Conservation (phyloP, 2,329 filamentous ascomycete species). For the Nemania sp. region DNA sequence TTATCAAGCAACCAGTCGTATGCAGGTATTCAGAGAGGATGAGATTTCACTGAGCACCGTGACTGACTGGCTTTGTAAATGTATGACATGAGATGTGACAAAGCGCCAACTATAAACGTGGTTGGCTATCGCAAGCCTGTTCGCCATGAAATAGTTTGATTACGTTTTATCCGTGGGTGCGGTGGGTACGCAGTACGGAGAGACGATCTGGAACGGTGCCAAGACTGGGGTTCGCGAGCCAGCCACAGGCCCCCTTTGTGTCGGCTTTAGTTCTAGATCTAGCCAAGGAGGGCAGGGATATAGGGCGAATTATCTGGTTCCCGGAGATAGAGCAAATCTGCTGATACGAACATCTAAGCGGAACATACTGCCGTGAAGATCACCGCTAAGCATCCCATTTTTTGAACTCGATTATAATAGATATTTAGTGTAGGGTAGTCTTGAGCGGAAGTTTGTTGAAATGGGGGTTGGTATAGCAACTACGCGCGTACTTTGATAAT, state of each 20-base stretch:
- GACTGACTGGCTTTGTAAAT: no score
- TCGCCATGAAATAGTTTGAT: not conserved
- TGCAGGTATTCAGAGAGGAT: no score
- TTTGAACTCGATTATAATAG: no score
- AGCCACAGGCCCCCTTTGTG: not conserved
- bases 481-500: no score
- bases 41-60: no score
- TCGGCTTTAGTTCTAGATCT: conserved; percentile 11
- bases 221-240: conserved; percentile 21
- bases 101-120: no score
- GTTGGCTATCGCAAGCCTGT: not conserved
- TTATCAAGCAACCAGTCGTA: no score
- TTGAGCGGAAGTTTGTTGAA: no score
- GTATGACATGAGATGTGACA: no score
- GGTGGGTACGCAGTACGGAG: not conserved
- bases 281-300: not conserved
- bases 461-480: no score
- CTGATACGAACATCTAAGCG: conserved; percentile 1
- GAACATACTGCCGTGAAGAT: not conserved
- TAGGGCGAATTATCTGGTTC: not conserved
- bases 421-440: no score
- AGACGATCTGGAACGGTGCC: conserved; percentile 12
- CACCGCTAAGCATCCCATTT: no score
- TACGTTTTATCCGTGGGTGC: conserved; percentile 2
- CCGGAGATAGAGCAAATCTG: conserved; percentile 9